Conservation (phyloP, 129 eudicot genomes). For the Pulicaria dysenterica region DNA sequence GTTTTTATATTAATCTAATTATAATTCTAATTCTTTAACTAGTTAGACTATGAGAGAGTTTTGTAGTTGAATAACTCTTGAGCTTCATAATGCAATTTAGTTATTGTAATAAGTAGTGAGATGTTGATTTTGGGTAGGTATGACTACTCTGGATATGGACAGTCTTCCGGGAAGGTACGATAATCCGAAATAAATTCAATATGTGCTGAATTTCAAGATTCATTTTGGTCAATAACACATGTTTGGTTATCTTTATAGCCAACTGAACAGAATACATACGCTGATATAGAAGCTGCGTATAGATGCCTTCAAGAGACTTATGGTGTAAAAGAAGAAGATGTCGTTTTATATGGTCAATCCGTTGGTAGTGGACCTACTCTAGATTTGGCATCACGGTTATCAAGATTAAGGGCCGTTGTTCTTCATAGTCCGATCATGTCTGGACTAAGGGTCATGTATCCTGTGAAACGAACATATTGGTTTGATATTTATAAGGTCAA, state of each 20-base stretch:
- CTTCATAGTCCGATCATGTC: slow-evolving; percentile 96
- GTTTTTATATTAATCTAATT: not conserved
- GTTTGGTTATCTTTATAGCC: slow-evolving; percentile 52
- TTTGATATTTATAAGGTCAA: slow-evolving; percentile 95
- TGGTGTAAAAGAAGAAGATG: slow-evolving; percentile 82
- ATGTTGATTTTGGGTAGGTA: slow-evolving; percentile 56
- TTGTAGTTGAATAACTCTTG: not conserved
- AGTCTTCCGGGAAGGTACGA: slow-evolving; percentile 87
- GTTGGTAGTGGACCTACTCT: slow-evolving; percentile 98
- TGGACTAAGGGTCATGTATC: slow-evolving; percentile 97
- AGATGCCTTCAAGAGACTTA: slow-evolving; percentile 77
- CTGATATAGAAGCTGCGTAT: slow-evolving; percentile 97
- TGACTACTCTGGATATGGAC: slow-evolving; percentile 93
- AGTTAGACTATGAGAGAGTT: no score
- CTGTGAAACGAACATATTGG: slow-evolving; percentile 94
- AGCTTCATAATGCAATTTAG: slow-evolving; percentile 2
- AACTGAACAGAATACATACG: slow-evolving; percentile 91
- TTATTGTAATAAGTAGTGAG: slow-evolving; percentile 21
- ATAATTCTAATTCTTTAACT: no score
- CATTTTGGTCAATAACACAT: slow-evolving; percentile 20
- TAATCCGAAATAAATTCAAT: not conserved
- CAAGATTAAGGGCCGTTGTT: slow-evolving; percentile 84
- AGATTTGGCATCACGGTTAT: slow-evolving; percentile 80
- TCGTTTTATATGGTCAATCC: slow-evolving; percentile 91
- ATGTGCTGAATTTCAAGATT: slow-evolving; percentile 10